Base-by-base conservation (phyloP, 2,329 filamentous ascomycete genomes). In the Dothidotthia symphoricarpi region DNA sequence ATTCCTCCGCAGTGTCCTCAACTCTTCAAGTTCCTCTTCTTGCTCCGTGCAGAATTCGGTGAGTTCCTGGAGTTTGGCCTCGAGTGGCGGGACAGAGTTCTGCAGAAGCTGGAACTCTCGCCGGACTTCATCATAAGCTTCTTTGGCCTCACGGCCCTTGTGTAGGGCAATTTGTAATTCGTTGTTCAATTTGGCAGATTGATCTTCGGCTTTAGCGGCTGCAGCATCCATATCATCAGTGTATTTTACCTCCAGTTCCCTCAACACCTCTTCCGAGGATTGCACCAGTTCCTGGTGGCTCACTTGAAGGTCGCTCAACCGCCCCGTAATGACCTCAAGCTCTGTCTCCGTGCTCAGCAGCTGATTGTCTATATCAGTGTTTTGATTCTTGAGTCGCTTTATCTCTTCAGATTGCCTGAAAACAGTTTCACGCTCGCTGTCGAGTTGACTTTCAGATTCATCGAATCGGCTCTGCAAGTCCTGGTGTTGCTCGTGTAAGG, bases 391-490 rank as follows among this genome's bases (percentile, higher is more conserved):
- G 8, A 68, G 47, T 5, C 32, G 43, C 16, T 41, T 30, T 3
- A 68, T 46, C 14, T 64, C 52, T 4, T 53, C 43, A 6, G 39
- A 41, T 36, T 57, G 52, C 1, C 31, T 34, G 15, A 22, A 37
- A 7, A 24, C 31, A 5, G 32, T 43, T 13, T 39, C 26, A 3
- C 46, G 49, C 41, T 62, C 54, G 13, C 46, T 24, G 19, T 59
- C 43, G n/a, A 66, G 33, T 7, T 49, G 39, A 7, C 51, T 65
- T 41, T 25, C 51, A 28, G n/a, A 43, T 40, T 49, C 31, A 7
- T 53, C 44, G 2, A 53, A 39, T 6, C 53, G 61, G 17, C 54
- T 55, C 11, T 55, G 58, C 4, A 70, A 38, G 16, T 67, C 50
- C 29, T 69, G 61, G 16, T 71, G 39, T 28, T 50, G 41, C 10